These are phyloP conservation scores for Nevesoporus exiguus DNA, from an alignment of 768 basidiomycete species.

Conservation along the genomic window DNA sequence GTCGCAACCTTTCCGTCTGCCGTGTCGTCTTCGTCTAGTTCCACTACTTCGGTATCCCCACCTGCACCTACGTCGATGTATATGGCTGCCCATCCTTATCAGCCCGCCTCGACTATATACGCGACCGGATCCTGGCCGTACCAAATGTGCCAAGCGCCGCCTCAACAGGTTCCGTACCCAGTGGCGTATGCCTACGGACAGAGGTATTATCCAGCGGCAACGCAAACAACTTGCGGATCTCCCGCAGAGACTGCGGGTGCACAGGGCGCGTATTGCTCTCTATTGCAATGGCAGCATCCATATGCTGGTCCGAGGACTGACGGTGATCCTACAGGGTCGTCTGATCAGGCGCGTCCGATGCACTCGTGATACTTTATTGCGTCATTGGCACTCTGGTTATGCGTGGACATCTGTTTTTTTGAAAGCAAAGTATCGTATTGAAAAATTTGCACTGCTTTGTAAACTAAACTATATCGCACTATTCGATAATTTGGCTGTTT, in stretches of 20 bases:
- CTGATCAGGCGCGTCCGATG: constrained; percentile 13
- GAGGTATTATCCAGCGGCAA: constrained; percentile 22
- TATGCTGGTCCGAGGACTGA: constrained; percentile 38
- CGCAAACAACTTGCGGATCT: constrained; percentile 9
- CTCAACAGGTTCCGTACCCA: constrained; percentile 22
- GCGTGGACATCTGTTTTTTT: constrained; percentile 7
- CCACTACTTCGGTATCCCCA: constrained; percentile 18
- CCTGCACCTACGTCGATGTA: constrained; percentile 22
- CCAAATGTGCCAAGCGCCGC: constrained; percentile 19
- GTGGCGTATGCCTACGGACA: constrained; percentile 15
- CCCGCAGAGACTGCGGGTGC: constrained; percentile 15
- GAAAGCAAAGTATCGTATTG: constrained; percentile 10
- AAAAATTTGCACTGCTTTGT: constrained; percentile 11
- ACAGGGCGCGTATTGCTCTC: constrained; percentile 26
- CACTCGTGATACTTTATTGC: not conserved
- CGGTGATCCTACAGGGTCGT: constrained; percentile 30
- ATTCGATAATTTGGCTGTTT: constrained; percentile 12
- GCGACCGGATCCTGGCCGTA: constrained; percentile 34
- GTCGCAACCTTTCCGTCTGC: constrained; percentile 24
- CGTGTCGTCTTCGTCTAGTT: constrained; percentile 17
- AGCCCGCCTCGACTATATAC: constrained; percentile 16
- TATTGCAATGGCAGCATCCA: constrained; percentile 36
- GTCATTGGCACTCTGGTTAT: not conserved
- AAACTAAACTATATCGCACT: constrained; percentile 19
- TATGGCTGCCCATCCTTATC: constrained; percentile 20